Conservation (phyloP, 495 filamentous ascomycete genomes). For the Chaetomium cochliodes region DNA sequence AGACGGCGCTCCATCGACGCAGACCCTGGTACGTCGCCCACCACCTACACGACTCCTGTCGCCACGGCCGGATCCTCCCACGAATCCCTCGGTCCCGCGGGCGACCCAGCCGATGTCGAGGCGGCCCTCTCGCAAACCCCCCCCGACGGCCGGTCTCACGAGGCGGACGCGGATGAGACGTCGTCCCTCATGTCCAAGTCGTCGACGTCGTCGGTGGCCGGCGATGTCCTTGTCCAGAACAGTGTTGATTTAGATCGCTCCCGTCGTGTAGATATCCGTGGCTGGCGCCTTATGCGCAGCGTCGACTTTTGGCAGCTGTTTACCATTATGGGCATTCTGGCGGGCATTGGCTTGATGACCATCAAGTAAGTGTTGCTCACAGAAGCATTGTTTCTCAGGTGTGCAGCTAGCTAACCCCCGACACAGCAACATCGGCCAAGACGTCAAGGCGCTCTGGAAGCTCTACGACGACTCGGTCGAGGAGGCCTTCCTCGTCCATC, state of each 20-base stretch:
- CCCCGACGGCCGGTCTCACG: slow-evolving; percentile 32
- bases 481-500: slow-evolving; percentile 72
- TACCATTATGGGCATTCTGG: slow-evolving; percentile 77
- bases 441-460: slow-evolving; percentile 74
- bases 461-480: slow-evolving; percentile 73
- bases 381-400: neutral
- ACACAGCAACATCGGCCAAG: slow-evolving; percentile 91
- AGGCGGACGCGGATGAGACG: slow-evolving; percentile 63
- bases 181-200: slow-evolving; percentile 78
- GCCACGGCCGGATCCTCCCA: slow-evolving; percentile 26
- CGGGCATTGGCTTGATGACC: slow-evolving; percentile 95
- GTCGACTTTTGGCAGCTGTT: slow-evolving; percentile 91
- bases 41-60: slow-evolving; percentile 36
- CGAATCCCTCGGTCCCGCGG: slow-evolving; percentile 15
- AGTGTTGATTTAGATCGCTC: slow-evolving; percentile 58
- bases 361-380: slow-evolving; percentile 78
- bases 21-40: slow-evolving; percentile 69
- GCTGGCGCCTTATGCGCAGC: slow-evolving; percentile 68
- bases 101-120: slow-evolving; percentile 39
- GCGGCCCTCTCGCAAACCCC: slow-evolving; percentile 35
- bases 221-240: slow-evolving; percentile 50
- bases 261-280: slow-evolving; percentile 85
- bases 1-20: slow-evolving; percentile 37
- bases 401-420: slow-evolving; percentile 38
- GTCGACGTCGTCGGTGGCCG: slow-evolving; percentile 45